phyloP scores from a whole-genome alignment of 306 rosid genomes.

The Casuarina cunninghamiana region DNA sequence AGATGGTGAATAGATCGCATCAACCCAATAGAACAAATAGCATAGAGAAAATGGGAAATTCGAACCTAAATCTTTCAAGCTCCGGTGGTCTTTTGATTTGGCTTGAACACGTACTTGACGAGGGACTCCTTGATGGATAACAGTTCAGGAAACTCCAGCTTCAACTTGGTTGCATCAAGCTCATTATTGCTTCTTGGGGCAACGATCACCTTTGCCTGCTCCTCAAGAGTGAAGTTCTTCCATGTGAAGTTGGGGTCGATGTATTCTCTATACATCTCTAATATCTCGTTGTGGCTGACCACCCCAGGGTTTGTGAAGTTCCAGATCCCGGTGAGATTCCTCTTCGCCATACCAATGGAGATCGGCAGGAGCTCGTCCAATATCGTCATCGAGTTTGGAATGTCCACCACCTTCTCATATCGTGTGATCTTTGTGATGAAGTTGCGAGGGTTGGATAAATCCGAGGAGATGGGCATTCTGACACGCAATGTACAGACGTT shows the following conservation, averaged over 20 bases:
- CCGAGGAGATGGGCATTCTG: constrained; percentile 89
- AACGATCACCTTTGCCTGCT: constrained; percentile 88
- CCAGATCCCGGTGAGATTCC: constrained; percentile 82
- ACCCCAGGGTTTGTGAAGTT: constrained; percentile 94
- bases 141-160: constrained; percentile 71
- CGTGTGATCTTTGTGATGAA: constrained; percentile 82
- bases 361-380: constrained; percentile 86
- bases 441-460: constrained; percentile 75
- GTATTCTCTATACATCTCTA: constrained; percentile 70
- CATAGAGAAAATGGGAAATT: constrained; percentile 26
- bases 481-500: constrained; percentile 86
- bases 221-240: constrained; percentile 82
- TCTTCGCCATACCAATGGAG: constrained; percentile 85
- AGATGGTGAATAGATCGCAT: constrained; percentile 21
- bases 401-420: constrained; percentile 79
- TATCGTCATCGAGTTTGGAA: constrained; percentile 88
- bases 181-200: constrained; percentile 88
- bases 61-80: constrained; percentile 33
- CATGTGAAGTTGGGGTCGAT: constrained; percentile 66
- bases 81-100: constrained; percentile 47
- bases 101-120: constrained; percentile 69
- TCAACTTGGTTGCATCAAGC: constrained; percentile 67
- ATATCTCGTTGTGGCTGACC: constrained; percentile 89
- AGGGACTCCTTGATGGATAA: constrained; percentile 85
- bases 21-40: constrained; percentile 31